These are phyloP conservation scores for Chamaecrista fasciculata DNA, from an alignment of 306 rosid species.

Conservation along the genomic window DNA sequence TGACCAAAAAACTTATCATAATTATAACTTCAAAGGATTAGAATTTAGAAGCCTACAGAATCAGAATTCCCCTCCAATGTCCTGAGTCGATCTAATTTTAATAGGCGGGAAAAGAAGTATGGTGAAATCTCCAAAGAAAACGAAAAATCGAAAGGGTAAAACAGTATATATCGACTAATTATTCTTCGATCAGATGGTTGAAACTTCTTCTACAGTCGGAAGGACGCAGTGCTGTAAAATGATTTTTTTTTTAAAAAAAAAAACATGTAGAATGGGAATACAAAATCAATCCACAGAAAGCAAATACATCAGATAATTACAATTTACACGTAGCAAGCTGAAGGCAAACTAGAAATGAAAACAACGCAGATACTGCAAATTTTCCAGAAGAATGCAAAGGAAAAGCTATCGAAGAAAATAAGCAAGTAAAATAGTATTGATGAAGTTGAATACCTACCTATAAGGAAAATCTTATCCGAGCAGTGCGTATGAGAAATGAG, in stretches of 20 bases:
- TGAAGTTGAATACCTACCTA: background rate
- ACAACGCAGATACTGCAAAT: background rate
- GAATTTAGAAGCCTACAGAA: background rate
- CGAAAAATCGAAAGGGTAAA: background rate
- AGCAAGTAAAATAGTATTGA: background rate
- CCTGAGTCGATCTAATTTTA: background rate
- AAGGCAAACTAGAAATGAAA: background rate
- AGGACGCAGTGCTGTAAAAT: background rate
- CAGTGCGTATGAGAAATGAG: background rate
- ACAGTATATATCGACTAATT: background rate
- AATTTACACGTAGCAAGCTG: background rate
- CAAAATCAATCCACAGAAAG: background rate
- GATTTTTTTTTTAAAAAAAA: background rate
- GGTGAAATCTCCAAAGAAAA: background rate
- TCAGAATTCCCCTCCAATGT: background rate
- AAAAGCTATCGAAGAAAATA: background rate
- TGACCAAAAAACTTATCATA: background rate
- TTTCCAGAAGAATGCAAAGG: background rate
- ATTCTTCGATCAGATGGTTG: background rate
- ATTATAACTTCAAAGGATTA: background rate
- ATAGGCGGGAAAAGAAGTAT: background rate
- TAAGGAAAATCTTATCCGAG: constrained; percentile 11
- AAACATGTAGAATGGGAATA: background rate
- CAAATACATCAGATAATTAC: background rate
- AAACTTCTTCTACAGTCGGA: background rate